A percentile compares a stretch with the other conserved stretches of the same genome.
phyloP scores from a whole-genome alignment of 2,329 filamentous ascomycete species.

The Colletotrichum cordylinicola region DNA sequence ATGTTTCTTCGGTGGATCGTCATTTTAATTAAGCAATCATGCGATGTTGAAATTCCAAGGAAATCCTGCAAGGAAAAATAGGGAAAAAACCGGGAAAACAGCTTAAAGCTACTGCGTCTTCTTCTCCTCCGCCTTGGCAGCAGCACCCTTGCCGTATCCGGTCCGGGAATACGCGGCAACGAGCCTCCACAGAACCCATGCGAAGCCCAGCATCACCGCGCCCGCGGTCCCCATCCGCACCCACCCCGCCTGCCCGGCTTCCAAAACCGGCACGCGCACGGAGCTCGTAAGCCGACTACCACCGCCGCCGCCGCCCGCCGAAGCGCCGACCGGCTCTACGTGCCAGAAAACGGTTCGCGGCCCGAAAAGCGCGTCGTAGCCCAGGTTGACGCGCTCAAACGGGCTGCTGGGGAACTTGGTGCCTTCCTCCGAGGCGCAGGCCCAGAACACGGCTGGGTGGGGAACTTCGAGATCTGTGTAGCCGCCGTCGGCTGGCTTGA shows the following conservation, averaged over 20 bases:
- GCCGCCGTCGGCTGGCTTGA: slow-evolving; percentile 65
- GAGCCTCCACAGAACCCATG: slow-evolving; percentile 73
- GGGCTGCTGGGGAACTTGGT: slow-evolving; percentile 77
- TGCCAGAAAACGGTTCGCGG: slow-evolving; percentile 86
- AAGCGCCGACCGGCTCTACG: slow-evolving; percentile 55
- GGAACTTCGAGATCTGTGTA: slow-evolving; percentile 66
- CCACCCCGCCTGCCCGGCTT: slow-evolving; percentile 53
- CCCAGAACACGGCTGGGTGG: slow-evolving; percentile 90
- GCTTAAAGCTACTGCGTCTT: slow-evolving; percentile 16
- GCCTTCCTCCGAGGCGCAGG: slow-evolving; percentile 72
- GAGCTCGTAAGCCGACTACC: slow-evolving; percentile 52
- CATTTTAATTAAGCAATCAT: neutral
- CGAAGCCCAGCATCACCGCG: slow-evolving; percentile 67
- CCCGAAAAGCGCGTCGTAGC: slow-evolving; percentile 83
- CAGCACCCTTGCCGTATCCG: slow-evolving; percentile 32
- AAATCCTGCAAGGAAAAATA: neutral
- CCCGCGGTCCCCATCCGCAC: slow-evolving; percentile 61
- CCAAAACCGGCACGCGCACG: slow-evolving; percentile 70
- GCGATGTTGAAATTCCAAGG: neutral
- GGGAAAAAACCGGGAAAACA: neutral
- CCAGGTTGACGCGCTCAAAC: slow-evolving; percentile 85
- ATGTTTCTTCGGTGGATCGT: neutral
- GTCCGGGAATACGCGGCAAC: slow-evolving; percentile 38
- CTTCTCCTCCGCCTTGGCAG: neutral
- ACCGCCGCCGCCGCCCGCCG: neutral